Evolutionary conservation across 805 yeast genomes (phyloP).

Genomic region (Metschnikowia cubensis): DNA sequence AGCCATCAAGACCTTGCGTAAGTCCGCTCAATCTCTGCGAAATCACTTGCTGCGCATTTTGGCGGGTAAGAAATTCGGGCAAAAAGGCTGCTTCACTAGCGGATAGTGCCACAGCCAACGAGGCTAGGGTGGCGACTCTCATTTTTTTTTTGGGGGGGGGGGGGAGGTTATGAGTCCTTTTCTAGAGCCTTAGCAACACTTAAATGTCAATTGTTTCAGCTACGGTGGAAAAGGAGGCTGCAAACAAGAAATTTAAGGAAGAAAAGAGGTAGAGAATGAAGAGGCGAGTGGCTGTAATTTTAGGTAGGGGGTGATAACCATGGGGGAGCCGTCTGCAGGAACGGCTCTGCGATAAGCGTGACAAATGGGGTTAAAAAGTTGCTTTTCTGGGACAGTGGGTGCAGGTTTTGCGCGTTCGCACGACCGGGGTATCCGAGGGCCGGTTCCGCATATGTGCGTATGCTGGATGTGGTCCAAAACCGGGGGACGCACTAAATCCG

Average conservation of each 20-base stretch:
- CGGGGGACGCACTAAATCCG: background rate
- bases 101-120: slow-evolving; percentile 11
- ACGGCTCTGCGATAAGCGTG: slow-evolving; percentile 4
- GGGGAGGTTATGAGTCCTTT: background rate
- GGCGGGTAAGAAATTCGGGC: slow-evolving; percentile 6
- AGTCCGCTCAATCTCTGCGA: slow-evolving; percentile 9
- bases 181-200: background rate
- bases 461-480: slow-evolving; percentile 29
- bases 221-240: background rate
- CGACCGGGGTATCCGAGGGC: background rate
- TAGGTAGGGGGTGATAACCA: background rate
- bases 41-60: slow-evolving; percentile 13
- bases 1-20: slow-evolving; percentile 8
- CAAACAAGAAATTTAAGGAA: background rate
- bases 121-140: slow-evolving; percentile 11
- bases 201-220: background rate
- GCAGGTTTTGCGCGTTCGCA: background rate
- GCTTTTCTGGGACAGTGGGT: background rate
- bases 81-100: slow-evolving; percentile 16
- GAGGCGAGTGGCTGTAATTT: background rate
- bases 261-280: background rate
- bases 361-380: background rate
- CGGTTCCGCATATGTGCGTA: background rate
- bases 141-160: slow-evolving; percentile 1
- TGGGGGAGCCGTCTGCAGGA: slow-evolving; percentile 2